Evolutionary conservation across 106 monocot species (phyloP).

Genomic region (Triglochin maritima): DNA sequence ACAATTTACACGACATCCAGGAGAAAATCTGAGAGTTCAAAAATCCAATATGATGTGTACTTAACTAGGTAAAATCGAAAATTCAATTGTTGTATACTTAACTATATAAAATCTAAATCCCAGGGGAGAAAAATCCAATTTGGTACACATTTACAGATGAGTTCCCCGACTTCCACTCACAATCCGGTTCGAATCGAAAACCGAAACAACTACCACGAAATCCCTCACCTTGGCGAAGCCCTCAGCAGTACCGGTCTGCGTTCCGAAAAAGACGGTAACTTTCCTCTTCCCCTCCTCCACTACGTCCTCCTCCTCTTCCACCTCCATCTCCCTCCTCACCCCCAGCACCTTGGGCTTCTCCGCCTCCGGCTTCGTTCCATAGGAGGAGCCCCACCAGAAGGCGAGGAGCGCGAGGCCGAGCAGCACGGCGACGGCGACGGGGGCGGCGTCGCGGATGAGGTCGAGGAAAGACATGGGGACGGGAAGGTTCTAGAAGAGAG

Average conservation of each 20-base stretch:
- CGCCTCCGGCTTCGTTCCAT: not conserved
- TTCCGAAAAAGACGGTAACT: constrained; percentile 24
- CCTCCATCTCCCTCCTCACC: constrained; percentile 5
- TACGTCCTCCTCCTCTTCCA: constrained; percentile 17
- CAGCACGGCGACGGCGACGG: too few relatives aligned
- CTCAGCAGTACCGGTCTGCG: constrained; percentile 28
- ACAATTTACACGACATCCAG: too few relatives aligned
- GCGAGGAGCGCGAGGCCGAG: constrained; percentile 11
- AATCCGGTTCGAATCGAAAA: too few relatives aligned
- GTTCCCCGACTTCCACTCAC: too few relatives aligned
- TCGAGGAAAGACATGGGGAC: not conserved
- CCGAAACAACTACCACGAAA: not conserved
- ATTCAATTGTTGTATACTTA: too few relatives aligned
- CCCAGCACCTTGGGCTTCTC: constrained; percentile 14
- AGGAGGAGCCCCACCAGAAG: constrained; percentile 14
- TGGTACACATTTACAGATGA: too few relatives aligned
- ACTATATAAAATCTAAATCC: not conserved
- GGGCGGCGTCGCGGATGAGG: not conserved
- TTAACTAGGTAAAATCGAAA: too few relatives aligned
- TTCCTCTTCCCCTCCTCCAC: constrained; percentile 21
- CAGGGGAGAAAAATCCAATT: not conserved
- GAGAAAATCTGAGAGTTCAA: too few relatives aligned
- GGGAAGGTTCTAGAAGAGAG: not conserved
- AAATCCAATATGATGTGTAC: too few relatives aligned
- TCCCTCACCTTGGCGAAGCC: constrained; percentile 25